Evolutionary conservation across 1,284 basidiomycete species (phyloP), one percentile per base, ranked within the genome.

Genomic region (Anthracocystis panici-leucophaei): DNA sequence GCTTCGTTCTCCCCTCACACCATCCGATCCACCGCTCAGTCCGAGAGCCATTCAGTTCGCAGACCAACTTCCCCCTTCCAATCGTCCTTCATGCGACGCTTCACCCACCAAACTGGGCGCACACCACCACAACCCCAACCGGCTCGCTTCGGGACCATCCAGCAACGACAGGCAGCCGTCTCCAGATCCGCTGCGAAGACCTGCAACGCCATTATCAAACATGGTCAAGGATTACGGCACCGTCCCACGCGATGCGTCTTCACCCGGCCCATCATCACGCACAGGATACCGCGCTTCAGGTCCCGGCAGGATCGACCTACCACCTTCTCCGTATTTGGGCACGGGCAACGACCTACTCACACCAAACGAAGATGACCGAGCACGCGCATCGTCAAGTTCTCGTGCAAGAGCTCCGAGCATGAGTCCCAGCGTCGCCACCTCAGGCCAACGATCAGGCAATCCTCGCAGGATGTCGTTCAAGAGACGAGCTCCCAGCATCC

Each of bases 381-480:
- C 64, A 21, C 21, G 44, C 46, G 18, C 49, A 21, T 18, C 55
- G 1, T 20, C 33, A 16, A 42, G 33, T 8, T 9, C 46, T 23
- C 62, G 66, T 12, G 12, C 58, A 42, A 45, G 59, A 44, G 63
- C 59, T 5, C 49, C 60, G 9, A 69, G 62, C 45, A 57, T 63
- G 52, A 69, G 63, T 21, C 65, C 62, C 16, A 74, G 72, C 57
- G 38, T 64, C n/a, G 48, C 73, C n/a, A 56, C 49, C 33, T 57
- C 61, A 9, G 50, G 38, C 16, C 59, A 65, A 20, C 41, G 48
- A 14, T 12, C 52, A 6, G 35, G 20, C 44, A 53, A 58, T 31
- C 48, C 48, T 44, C 68, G 65, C 33, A 54, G 57, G 12, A 68
- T 76, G 74, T 76, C 74, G 42, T 76, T 76, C 65, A 76, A 76